Percentiles rank a stretch among this genome's conserved stretches.
These are phyloP conservation scores for Lachancea cidri DNA, from an alignment of 805 yeast species.

Conservation along the genomic window DNA sequence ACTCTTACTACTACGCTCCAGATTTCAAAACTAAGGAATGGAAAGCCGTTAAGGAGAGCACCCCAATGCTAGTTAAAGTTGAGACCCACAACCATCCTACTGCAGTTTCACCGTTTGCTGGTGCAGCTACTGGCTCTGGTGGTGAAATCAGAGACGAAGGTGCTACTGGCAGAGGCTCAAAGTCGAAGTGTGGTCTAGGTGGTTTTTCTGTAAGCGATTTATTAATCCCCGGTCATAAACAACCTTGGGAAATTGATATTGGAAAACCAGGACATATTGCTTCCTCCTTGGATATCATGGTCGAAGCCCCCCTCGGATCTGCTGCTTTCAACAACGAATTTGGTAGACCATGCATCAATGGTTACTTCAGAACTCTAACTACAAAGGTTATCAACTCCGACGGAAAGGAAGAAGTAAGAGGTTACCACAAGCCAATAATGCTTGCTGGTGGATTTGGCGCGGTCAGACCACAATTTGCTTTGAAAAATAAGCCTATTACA, in stretches of 20 bases:
- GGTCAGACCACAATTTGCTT: slow-evolving; percentile 85
- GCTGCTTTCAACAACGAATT: slow-evolving; percentile 98
- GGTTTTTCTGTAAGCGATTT: slow-evolving; percentile 92
- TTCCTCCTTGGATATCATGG: slow-evolving; percentile 87
- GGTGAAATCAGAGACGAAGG: slow-evolving; percentile 99
- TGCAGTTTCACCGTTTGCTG: slow-evolving; percentile 98
- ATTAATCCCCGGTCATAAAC: slow-evolving; percentile 74
- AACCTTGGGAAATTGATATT: slow-evolving; percentile 92
- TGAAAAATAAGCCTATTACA: slow-evolving; percentile 81
- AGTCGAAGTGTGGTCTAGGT: slow-evolving; percentile 91
- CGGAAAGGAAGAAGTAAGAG: slow-evolving; percentile 73
- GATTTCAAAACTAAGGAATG: slow-evolving; percentile 67
- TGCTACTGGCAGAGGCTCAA: slow-evolving; percentile 98
- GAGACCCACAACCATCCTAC: slow-evolving; percentile 99
- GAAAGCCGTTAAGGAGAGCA: slow-evolving; percentile 67
- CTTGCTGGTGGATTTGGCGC: slow-evolving; percentile 99
- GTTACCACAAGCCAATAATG: slow-evolving; percentile 99
- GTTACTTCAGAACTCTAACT: slow-evolving; percentile 93
- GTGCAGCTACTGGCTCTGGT: slow-evolving; percentile 99
- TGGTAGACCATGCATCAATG: slow-evolving; percentile 96
- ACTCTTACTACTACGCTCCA: slow-evolving; percentile 75
- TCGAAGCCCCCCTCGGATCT: slow-evolving; percentile 95
- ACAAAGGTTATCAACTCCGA: slow-evolving; percentile 61
- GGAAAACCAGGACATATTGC: slow-evolving; percentile 95
- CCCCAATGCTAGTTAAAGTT: slow-evolving; percentile 88